Percentiles rank a stretch among this genome's conserved stretches.
These are phyloP conservation scores for Strobilomyces dryophilus DNA, from an alignment of 768 basidiomycete species.

Conservation along the genomic window DNA sequence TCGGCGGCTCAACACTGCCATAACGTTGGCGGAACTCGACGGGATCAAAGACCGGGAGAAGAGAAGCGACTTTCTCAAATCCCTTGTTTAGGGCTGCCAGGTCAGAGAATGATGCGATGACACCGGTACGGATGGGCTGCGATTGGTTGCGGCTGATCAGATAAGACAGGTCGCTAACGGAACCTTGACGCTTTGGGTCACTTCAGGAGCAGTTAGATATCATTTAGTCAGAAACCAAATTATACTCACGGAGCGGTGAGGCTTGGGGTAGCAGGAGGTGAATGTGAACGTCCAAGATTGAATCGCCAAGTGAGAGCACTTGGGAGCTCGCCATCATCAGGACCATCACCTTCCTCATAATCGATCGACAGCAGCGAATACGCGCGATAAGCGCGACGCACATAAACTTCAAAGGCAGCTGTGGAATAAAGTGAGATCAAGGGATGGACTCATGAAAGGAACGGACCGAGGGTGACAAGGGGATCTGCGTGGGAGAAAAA, in stretches of 20 bases:
- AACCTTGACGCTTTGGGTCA: constrained; percentile 75
- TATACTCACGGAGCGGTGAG: constrained; percentile 36
- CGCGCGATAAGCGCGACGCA: constrained; percentile 92
- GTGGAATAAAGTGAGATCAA: constrained; percentile 1
- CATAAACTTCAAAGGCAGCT: constrained; percentile 96
- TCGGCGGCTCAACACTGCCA: constrained; percentile 74
- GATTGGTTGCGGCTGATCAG: constrained; percentile 82
- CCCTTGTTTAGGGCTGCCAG: constrained; percentile 63
- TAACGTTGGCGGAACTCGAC: constrained; percentile 73
- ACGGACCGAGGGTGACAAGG: constrained; percentile 76
- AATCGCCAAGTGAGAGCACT: constrained; percentile 90
- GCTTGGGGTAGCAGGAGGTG: constrained; percentile 79
- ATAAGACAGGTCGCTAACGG: constrained; percentile 94
- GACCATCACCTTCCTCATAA: constrained; percentile 87
- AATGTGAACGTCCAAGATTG: constrained; percentile 86
- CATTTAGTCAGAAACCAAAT: background rate
- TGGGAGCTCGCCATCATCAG: constrained; percentile 80
- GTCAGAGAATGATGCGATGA: constrained; percentile 87
- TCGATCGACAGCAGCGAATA: constrained; percentile 90
- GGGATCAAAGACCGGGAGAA: constrained; percentile 71
- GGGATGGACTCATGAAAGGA: background rate
- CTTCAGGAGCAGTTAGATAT: constrained; percentile 28
- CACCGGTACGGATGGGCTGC: constrained; percentile 87
- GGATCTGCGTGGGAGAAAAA: constrained; percentile 90
- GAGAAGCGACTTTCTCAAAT: constrained; percentile 66